phyloP scores from a whole-genome alignment of 2,329 filamentous ascomycete species.

The Grosmannia huntii region DNA sequence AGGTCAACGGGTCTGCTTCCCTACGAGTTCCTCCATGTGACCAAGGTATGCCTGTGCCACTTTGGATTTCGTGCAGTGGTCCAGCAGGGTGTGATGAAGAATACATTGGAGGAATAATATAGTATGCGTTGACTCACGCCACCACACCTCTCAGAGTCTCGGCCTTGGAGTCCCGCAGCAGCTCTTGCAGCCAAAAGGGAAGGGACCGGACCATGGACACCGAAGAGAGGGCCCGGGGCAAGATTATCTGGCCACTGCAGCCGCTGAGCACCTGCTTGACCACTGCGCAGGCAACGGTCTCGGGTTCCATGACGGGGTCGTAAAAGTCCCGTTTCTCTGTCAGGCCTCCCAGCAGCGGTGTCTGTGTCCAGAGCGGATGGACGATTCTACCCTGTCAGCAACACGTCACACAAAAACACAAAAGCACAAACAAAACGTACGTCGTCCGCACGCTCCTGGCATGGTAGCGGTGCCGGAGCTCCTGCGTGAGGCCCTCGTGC shows the following conservation, averaged over 20 bases:
- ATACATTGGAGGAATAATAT: too few species aligned
- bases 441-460: slow-evolving; percentile 49
- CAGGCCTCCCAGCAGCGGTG: slow-evolving; percentile 22
- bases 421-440: background rate
- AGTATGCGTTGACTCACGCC: too few species aligned
- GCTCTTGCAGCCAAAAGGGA: slow-evolving; percentile 23
- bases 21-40: slow-evolving; percentile 5
- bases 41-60: slow-evolving; percentile 6
- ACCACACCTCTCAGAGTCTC: background rate
- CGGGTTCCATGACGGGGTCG: slow-evolving; percentile 41
- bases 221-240: slow-evolving; percentile 32
- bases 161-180: background rate
- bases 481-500: slow-evolving; percentile 50
- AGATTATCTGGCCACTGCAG: slow-evolving; percentile 40
- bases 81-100: too few species aligned
- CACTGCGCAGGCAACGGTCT: slow-evolving; percentile 51
- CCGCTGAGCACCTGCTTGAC: slow-evolving; percentile 47
- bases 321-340: slow-evolving; percentile 51
- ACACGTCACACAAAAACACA: background rate
- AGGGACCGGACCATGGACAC: slow-evolving; percentile 34
- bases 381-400: slow-evolving; percentile 2
- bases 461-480: slow-evolving; percentile 46
- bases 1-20: too few species aligned
- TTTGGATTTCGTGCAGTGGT: background rate
- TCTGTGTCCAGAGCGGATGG: slow-evolving; percentile 8